phyloP scores from a whole-genome alignment of 768 basidiomycete species.

The Nevesoporus exiguus region DNA sequence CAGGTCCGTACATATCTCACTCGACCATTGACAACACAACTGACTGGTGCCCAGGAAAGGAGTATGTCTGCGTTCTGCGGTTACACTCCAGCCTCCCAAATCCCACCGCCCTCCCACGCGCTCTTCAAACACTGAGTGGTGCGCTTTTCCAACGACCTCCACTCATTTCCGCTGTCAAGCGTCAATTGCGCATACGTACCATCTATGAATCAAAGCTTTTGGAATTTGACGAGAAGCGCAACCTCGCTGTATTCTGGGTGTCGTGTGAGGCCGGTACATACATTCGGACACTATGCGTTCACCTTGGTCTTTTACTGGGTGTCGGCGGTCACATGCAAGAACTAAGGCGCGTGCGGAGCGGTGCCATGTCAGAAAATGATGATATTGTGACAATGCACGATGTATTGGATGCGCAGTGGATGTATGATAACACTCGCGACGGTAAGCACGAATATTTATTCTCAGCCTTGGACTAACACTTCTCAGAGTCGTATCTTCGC shows the following conservation, averaged over 20 bases:
- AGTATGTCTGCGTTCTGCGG: slow-evolving; percentile 96
- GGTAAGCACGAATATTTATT: slow-evolving; percentile 45
- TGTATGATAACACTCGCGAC: slow-evolving; percentile 96
- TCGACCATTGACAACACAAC: neutral
- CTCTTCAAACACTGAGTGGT: slow-evolving; percentile 94
- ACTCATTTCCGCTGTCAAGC: slow-evolving; percentile 97
- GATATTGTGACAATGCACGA: slow-evolving; percentile 99
- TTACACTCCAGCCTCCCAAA: slow-evolving; percentile 80
- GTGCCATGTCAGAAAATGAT: slow-evolving; percentile 96
- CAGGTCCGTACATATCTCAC: slow-evolving; percentile 53
- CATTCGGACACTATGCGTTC: slow-evolving; percentile 95
- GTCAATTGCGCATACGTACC: slow-evolving; percentile 94
- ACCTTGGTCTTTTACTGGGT: slow-evolving; percentile 88
- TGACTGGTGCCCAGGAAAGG: slow-evolving; percentile 63
- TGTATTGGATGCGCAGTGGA: slow-evolving; percentile 97
- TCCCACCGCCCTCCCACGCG: slow-evolving; percentile 84
- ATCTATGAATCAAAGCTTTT: slow-evolving; percentile 94
- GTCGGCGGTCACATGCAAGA: slow-evolving; percentile 99
- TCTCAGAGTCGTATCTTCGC: slow-evolving; percentile 88
- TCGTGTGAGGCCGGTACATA: slow-evolving; percentile 98
- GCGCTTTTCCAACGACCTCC: slow-evolving; percentile 99
- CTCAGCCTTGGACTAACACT: slow-evolving; percentile 13
- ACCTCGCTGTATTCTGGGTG: slow-evolving; percentile 97
- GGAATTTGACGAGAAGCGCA: slow-evolving; percentile 96
- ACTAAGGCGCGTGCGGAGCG: slow-evolving; percentile 87